Percentiles rank a stretch among this genome's conserved stretches.
These are phyloP conservation scores for Nothopassalora personata DNA, from an alignment of 2,329 filamentous ascomycete species.

Conservation along the genomic window DNA sequence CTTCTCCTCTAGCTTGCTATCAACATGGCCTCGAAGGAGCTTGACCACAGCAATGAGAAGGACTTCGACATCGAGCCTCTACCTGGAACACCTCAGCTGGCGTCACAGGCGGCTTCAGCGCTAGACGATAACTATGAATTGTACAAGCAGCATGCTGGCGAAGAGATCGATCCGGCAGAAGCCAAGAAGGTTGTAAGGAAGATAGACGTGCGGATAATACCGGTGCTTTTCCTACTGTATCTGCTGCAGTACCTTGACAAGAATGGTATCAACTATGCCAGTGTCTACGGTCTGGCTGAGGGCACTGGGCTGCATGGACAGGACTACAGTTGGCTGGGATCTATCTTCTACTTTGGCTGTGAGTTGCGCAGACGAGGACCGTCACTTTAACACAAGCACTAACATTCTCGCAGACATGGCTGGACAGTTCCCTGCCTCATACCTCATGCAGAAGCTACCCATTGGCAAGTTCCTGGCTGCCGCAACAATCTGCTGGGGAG, in stretches of 20 bases:
- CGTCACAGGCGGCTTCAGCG: constrained; percentile 17
- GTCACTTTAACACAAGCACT: neutral
- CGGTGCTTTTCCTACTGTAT: constrained; percentile 33
- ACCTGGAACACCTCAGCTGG: constrained; percentile 12
- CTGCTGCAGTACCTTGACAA: constrained; percentile 41
- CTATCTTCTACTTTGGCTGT: constrained; percentile 48
- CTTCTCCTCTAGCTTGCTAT: neutral
- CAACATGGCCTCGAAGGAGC: neutral
- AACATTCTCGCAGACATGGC: constrained; percentile 34
- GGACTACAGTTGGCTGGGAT: constrained; percentile 48
- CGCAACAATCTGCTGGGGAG: constrained; percentile 40
- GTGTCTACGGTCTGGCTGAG: constrained; percentile 45
- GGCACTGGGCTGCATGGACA: constrained; percentile 46
- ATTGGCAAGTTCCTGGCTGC: constrained; percentile 42
- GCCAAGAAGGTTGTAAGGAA: constrained; percentile 32
- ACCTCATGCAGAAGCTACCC: constrained; percentile 42
- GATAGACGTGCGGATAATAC: constrained; percentile 34
- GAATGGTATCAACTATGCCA: constrained; percentile 40
- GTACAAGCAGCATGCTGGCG: constrained; percentile 24
- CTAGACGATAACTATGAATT: constrained; percentile 28
- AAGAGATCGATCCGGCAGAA: constrained; percentile 20
- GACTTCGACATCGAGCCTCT: constrained; percentile 1
- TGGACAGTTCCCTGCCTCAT: constrained; percentile 43
- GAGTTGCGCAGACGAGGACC: neutral
- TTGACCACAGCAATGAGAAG: constrained; percentile 1